These are phyloP conservation scores for Solanum phureja DNA, from an alignment of 257 asterid genomes.

Conservation along the genomic window DNA sequence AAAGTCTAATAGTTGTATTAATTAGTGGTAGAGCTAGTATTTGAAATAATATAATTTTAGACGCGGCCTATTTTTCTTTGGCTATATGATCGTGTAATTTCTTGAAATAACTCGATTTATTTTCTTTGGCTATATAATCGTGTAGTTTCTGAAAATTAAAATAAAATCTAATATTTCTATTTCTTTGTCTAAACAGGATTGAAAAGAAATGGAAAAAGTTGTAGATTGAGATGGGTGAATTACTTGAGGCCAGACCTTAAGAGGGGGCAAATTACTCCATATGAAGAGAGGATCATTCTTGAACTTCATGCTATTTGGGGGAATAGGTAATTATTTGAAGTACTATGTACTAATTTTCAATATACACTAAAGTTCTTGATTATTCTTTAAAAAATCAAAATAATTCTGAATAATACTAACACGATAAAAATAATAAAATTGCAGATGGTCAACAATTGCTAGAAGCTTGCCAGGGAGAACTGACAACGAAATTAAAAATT, in stretches of 20 bases:
- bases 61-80: not conserved
- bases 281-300: conserved; percentile 40
- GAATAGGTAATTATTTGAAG: conserved; percentile 26
- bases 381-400: not conserved
- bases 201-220: conserved; percentile 49
- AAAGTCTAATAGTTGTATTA: not conserved
- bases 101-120: not conserved
- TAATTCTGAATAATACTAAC: not conserved
- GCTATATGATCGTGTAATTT: not conserved
- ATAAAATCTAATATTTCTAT: too few relatives aligned
- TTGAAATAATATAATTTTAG: not conserved
- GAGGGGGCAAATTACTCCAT: conserved; percentile 39
- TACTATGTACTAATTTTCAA: not conserved
- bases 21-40: not conserved
- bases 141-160: too few relatives aligned
- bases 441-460: conserved; percentile 54
- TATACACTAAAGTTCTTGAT: not conserved
- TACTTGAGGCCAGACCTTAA: conserved; percentile 51
- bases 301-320: conserved; percentile 57
- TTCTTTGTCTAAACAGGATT: conserved; percentile 13
- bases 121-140: not conserved
- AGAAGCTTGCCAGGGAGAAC: conserved; percentile 48
- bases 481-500: conserved; percentile 48
- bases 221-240: conserved; percentile 57
- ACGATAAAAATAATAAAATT: too few relatives aligned